Evolutionary conservation across 495 filamentous ascomycete genomes (phyloP).

Genomic region (Penicillium pancosmium): DNA sequence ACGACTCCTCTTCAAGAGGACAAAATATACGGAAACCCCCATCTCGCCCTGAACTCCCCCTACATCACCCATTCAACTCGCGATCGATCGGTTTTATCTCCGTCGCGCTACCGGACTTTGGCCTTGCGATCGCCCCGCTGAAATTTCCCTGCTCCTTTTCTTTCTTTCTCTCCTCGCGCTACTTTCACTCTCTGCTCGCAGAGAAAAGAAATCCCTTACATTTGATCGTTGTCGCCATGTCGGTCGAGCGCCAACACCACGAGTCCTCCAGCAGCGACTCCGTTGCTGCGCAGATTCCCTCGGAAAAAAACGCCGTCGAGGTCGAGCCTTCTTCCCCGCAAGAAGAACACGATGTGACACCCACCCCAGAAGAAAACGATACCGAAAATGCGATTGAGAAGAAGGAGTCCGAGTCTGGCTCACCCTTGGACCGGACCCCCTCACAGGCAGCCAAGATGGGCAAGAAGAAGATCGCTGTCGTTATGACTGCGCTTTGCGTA

Average conservation of each 20-base stretch:
- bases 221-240: slow-evolving; percentile 10
- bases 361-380: slow-evolving; percentile 10
- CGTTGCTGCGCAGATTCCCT: slow-evolving; percentile 7
- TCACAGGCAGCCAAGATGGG: slow-evolving; percentile 49
- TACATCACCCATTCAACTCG: neutral
- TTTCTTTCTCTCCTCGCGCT: neutral
- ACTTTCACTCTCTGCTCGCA: too few species aligned
- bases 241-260: slow-evolving; percentile 10
- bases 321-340: slow-evolving; percentile 11
- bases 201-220: too few species aligned
- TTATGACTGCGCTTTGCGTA: slow-evolving; percentile 56
- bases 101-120: slow-evolving; percentile 15
- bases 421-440: slow-evolving; percentile 36
- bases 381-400: slow-evolving; percentile 28
- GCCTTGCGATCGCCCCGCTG: slow-evolving; percentile 3
- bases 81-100: slow-evolving; percentile 18
- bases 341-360: slow-evolving; percentile 1
- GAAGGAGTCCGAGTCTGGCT: slow-evolving; percentile 20
- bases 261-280: slow-evolving; percentile 28
- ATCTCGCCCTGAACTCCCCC: neutral
- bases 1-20: neutral
- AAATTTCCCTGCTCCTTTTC: slow-evolving; percentile 8
- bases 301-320: slow-evolving; percentile 10
- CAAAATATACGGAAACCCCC: neutral
- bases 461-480: slow-evolving; percentile 49